These are phyloP conservation scores for Solanum chaucha DNA, from an alignment of 257 asterid genomes.

Conservation along the genomic window DNA sequence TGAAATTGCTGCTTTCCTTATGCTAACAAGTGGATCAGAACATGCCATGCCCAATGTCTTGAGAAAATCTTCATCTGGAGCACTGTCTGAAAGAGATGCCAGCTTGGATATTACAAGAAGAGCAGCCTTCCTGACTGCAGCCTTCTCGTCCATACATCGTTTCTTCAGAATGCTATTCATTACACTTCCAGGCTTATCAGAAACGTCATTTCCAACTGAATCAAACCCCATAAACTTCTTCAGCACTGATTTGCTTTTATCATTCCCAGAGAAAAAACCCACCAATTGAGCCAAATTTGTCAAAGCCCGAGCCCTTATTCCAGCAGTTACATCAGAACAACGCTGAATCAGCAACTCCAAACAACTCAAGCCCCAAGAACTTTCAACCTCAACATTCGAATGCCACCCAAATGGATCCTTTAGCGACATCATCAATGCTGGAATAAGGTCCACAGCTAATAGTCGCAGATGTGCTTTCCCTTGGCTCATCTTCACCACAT, in stretches of 20 bases:
- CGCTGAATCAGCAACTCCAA: conserved; percentile 63
- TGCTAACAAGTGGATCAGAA: conserved; percentile 95
- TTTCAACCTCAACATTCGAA: conserved; percentile 23
- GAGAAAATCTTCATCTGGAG: conserved; percentile 61
- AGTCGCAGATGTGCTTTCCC: conserved; percentile 76
- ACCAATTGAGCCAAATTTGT: conserved; percentile 64
- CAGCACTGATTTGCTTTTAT: conserved; percentile 30
- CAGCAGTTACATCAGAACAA: conserved; percentile 68
- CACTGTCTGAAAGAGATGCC: conserved; percentile 44
- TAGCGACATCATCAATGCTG: conserved; percentile 34
- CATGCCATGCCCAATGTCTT: conserved; percentile 83
- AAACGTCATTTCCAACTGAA: conserved; percentile 12
- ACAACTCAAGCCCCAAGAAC: conserved; percentile 50
- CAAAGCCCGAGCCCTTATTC: conserved; percentile 79
- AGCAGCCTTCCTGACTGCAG: conserved; percentile 94
- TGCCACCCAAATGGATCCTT: conserved; percentile 45
- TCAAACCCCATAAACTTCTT: conserved; percentile 54
- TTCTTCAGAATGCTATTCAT: conserved; percentile 42
- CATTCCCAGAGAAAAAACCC: conserved; percentile 36
- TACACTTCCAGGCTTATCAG: conserved; percentile 9
- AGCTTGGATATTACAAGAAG: conserved; percentile 72
- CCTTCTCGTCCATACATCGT: conserved; percentile 82
- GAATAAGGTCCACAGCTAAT: conserved; percentile 71
- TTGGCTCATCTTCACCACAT: conserved; percentile 72
- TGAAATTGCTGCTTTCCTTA: conserved; percentile 72